phyloP scores from a whole-genome alignment of 2,329 filamentous ascomycete genomes.

The Epichloe hybrida region DNA sequence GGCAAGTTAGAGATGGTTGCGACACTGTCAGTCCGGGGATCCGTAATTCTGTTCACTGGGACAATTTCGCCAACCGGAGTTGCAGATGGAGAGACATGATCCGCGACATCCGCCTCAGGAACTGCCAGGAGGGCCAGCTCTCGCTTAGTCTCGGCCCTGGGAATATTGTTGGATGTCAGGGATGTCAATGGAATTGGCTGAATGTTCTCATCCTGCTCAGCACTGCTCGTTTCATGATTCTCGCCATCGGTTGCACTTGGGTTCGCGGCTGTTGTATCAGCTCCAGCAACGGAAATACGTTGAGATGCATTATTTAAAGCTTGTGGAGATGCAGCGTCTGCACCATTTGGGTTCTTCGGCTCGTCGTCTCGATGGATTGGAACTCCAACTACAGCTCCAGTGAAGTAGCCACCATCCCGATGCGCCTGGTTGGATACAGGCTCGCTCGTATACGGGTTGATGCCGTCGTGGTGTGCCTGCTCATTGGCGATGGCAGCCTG shows the following conservation, averaged over 20 bases:
- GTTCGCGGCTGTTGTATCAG: neutral
- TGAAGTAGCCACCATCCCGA: slow-evolving; percentile 8
- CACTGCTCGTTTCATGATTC: slow-evolving; percentile 6
- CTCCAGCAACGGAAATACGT: neutral
- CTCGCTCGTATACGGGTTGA: slow-evolving; percentile 44
- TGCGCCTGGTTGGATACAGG: slow-evolving; percentile 17
- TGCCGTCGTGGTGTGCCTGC: slow-evolving; percentile 38
- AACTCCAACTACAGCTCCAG: slow-evolving; percentile 9
- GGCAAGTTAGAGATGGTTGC: slow-evolving; percentile 51
- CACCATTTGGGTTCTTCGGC: neutral
- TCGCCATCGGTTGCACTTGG: slow-evolving; percentile 2
- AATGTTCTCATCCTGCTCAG: slow-evolving; percentile 3
- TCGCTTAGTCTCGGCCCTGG: slow-evolving; percentile 12
- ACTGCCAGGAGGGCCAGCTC: slow-evolving; percentile 8
- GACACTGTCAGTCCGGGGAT: slow-evolving; percentile 27
- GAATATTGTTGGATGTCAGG: slow-evolving; percentile 6
- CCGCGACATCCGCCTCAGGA: slow-evolving; percentile 8
- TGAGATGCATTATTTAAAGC: neutral
- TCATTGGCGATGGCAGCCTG: slow-evolving; percentile 36
- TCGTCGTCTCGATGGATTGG: slow-evolving; percentile 8
- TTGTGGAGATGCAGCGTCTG: neutral
- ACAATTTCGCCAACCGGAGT: slow-evolving; percentile 2
- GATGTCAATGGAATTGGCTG: slow-evolving; percentile 8
- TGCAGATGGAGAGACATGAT: slow-evolving; percentile 4
- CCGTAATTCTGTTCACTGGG: slow-evolving; percentile 13